These are phyloP conservation scores for Stachybotrys elegans DNA, from an alignment of 2,329 filamentous ascomycete species.

Conservation along the genomic window DNA sequence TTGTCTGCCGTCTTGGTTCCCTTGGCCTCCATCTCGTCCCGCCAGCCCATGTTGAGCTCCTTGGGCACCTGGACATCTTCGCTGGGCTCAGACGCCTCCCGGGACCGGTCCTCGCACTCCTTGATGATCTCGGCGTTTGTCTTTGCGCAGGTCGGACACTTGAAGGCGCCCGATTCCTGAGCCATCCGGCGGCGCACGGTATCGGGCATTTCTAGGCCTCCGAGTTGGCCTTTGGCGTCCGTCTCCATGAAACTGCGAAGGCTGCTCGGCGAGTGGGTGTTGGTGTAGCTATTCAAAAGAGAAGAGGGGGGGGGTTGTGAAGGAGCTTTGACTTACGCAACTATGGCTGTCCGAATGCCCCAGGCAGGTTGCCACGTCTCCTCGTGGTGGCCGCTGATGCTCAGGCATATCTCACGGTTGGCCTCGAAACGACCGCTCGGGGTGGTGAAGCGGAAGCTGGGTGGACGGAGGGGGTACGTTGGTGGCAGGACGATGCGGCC, in stretches of 20 bases:
- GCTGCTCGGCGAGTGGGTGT: constrained; percentile 14
- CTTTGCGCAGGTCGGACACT: constrained; percentile 65
- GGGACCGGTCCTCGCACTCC: constrained; percentile 60
- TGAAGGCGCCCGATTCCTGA: constrained; percentile 57
- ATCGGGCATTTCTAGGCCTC: constrained; percentile 74
- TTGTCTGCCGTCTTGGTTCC: constrained; percentile 17
- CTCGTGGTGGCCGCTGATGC: constrained; percentile 91
- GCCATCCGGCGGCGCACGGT: constrained; percentile 66
- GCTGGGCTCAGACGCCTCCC: constrained; percentile 23
- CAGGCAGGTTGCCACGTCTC: constrained; percentile 99
- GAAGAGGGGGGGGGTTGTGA: background rate
- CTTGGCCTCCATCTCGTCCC: constrained; percentile 59
- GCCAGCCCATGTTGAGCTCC: constrained; percentile 63
- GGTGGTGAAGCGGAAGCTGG: constrained; percentile 92
- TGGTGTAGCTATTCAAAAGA: background rate
- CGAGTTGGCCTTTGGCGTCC: constrained; percentile 80
- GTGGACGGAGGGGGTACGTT: constrained; percentile 85
- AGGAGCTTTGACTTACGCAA: constrained; percentile 43
- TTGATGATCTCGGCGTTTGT: constrained; percentile 69
- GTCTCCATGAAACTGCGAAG: constrained; percentile 92
- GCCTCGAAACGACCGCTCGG: constrained; percentile 90
- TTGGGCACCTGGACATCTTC: constrained; percentile 45
- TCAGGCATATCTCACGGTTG: constrained; percentile 94
- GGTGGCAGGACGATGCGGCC: constrained; percentile 89
- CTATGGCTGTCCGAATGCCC: constrained; percentile 86